Evolutionary conservation across 495 filamentous ascomycete genomes (phyloP), one percentile per base, ranked within the genome.

Genomic region (Letharia columbiana): DNA sequence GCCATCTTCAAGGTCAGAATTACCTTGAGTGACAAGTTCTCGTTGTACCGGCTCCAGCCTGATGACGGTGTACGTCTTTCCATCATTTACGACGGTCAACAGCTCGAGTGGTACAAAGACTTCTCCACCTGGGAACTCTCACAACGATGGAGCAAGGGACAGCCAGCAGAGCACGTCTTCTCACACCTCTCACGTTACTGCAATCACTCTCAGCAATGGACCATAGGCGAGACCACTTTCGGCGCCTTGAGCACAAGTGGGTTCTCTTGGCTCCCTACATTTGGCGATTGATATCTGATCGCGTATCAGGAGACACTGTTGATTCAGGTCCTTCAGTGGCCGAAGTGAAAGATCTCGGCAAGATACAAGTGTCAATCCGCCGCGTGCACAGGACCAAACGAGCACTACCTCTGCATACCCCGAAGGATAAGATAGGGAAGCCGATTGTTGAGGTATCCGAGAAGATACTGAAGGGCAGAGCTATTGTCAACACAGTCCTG

Each of bases 401-500:
- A 50, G 23, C 33, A 9, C 23, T 3, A 13, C 37, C 49, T n/a
- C 11, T 41, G 41, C 59, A 15, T 2, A 28, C 23, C 23, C 13
- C 57, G 35, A 1, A 8, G 2, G 47, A 10, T 3, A 12, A 6
- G 6, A 50, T 20, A 17, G 20, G 15, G 31, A 37, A 64, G 39
- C 42, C 58, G 60, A 10, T 64, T 0, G 52, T 42, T 9, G 58
- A 69, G 17, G 61, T 71, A 0, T 28, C 70, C 2, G 70, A 71
- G 35, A 71, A 69, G 8, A 17, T 54, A 1, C 20, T 71, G n/a
- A 71, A 71, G 23, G 68, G 70, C 12, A 67, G 52, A 28, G 61
- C 70, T 23, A 66, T 71, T 41, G 58, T 50, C 5, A 71, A 71
- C 33, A 63, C 61, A 4, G 40, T 71, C 37, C 37, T 52, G 71